phyloP scores from a whole-genome alignment of 176 grass and related monocot species.

The Ensete glaucum region DNA sequence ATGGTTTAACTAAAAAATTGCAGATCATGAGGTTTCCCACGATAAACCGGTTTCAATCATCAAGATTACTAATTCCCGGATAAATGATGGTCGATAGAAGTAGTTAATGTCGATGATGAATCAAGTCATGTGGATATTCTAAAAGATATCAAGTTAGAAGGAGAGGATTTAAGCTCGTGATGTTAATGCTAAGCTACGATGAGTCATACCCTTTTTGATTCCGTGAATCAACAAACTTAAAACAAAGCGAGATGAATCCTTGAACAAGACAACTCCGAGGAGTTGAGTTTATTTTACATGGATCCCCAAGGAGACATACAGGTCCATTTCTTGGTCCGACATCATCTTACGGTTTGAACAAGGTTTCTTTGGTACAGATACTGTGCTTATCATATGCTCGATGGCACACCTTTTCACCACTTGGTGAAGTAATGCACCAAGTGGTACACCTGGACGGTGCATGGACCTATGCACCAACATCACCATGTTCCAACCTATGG shows the following conservation, averaged over 20 bases:
- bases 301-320: constrained; percentile 90
- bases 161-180: not conserved
- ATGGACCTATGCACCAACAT: too few relatives aligned
- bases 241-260: constrained; percentile 27
- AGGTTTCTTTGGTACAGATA: constrained; percentile 85
- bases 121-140: constrained; percentile 12
- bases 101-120: not conserved
- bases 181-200: constrained; percentile 44
- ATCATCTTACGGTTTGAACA: constrained; percentile 91
- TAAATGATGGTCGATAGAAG: constrained; percentile 2
- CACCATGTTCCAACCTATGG: too few relatives aligned
- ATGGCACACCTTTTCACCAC: constrained; percentile 59
- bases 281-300: constrained; percentile 80
- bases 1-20: constrained; percentile 27
- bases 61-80: constrained; percentile 12
- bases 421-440: constrained; percentile 83
- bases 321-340: constrained; percentile 82
- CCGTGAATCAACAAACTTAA: constrained; percentile 4
- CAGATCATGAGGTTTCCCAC: constrained; percentile 37
- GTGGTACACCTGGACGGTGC: too few relatives aligned
- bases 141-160: constrained; percentile 2
- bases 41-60: constrained; percentile 16
- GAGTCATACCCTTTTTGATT: constrained; percentile 38
- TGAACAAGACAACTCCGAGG: constrained; percentile 39
- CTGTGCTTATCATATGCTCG: constrained; percentile 63